Conservation (phyloP, 2,329 filamentous ascomycete genomes). For the Aspergillus candidus region DNA sequence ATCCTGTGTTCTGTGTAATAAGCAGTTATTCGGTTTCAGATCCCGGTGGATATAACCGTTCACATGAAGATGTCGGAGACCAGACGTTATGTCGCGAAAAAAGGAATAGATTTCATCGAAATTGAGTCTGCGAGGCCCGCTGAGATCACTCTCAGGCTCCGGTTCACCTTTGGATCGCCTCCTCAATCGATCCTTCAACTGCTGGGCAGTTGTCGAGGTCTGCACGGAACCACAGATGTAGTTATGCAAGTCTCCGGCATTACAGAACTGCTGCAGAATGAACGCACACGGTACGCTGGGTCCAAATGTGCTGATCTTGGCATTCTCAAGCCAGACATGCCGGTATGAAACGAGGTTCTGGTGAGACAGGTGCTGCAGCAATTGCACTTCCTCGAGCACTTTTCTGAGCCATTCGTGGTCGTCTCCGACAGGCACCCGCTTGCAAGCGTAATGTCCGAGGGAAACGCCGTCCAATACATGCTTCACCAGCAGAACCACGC, state of each 20-base stretch:
- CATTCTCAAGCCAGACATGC: slow-evolving; percentile 94
- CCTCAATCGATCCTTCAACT: slow-evolving; percentile 81
- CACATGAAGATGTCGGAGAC: slow-evolving; percentile 79
- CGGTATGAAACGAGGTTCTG: slow-evolving; percentile 94
- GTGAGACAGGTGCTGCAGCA: slow-evolving; percentile 85
- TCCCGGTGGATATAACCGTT: slow-evolving; percentile 95
- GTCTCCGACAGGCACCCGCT: slow-evolving; percentile 90
- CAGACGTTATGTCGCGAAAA: slow-evolving; percentile 91
- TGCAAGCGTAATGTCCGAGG: slow-evolving; percentile 90
- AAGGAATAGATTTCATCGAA: slow-evolving; percentile 96
- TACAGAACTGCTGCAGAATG: slow-evolving; percentile 97
- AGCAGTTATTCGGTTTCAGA: slow-evolving; percentile 91
- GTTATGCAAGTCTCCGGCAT: slow-evolving; percentile 80
- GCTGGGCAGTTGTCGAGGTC: slow-evolving; percentile 63
- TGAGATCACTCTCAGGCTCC: slow-evolving; percentile 55
- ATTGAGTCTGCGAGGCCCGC: slow-evolving; percentile 51
- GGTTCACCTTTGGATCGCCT: slow-evolving; percentile 71
- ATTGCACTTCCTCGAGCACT: slow-evolving; percentile 84
- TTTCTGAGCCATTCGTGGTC: slow-evolving; percentile 95
- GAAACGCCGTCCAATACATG: slow-evolving; percentile 86
- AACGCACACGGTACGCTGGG: slow-evolving; percentile 92
- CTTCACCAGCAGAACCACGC: slow-evolving; percentile 87
- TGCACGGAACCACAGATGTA: slow-evolving; percentile 70
- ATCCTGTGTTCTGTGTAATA: slow-evolving; percentile 70
- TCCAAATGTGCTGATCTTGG: slow-evolving; percentile 74